Base-by-base conservation (phyloP, 495 filamentous ascomycete genomes). In the Hypoxylon rickii region DNA sequence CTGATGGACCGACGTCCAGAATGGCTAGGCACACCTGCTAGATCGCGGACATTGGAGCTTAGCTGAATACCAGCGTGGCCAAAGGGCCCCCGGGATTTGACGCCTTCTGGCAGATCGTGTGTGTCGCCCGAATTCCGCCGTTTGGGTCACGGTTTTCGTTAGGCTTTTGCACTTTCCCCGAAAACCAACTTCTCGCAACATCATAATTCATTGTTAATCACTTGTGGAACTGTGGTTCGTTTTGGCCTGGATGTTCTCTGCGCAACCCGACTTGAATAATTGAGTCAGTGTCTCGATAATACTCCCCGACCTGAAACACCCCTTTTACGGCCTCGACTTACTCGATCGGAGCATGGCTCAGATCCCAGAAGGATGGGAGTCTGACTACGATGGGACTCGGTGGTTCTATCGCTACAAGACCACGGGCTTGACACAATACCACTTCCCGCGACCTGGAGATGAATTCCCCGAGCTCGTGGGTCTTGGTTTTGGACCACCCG, bases 351-450 rank as follows among this genome's bases (percentile, higher is more conserved):
- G 16, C 2, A 76, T 76, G 71, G 44, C 72, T 15, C 70, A n/a
- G n/a, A n/a, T 80, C 22, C 76, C 76, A 0, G 70, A 73, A 15
- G 71, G 72, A 46, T 80, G 77, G 77, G 72, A 78, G 43, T 70
- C 63, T 49, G 77, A 77, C 44, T 78, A 80, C 51, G 77, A 80
- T 38, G 75, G 74, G 20, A 66, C 42, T 21, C 72, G 77, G 10
- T 80, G 77, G 77, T 71, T 76, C 34, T 80, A 73, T 40, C 69
- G 73, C 22, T 79, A 72, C 47, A 74, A 66, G 54, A 66, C 75
- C 16, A 78, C 76, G 10, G 77, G 76, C 0, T 51, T 73, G 21
- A 62, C 73, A 13, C 77, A 80, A 46, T 80, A 72, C 62, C 73
- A 70, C 41, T 80, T 79, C 41, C 77, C 77, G 0, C 74, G 73